Evolutionary conservation across 257 asterid species (phyloP).

Genomic region (Misopates orontium): DNA sequence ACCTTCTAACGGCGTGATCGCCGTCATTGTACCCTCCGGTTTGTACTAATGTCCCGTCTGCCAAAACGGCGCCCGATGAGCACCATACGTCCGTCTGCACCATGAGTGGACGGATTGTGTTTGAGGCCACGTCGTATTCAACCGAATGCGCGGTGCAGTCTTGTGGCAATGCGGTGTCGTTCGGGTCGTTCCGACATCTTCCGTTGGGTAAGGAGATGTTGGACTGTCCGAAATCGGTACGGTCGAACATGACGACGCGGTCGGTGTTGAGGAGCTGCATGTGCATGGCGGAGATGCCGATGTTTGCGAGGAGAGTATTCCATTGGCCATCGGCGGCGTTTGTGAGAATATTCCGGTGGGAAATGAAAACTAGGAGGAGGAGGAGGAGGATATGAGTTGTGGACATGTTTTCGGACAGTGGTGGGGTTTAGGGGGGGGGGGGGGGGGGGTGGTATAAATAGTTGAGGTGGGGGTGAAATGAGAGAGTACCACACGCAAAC

Average conservation of each 20-base stretch:
- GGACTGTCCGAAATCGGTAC: slow-evolving; percentile 61
- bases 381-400: neutral
- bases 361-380: neutral
- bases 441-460: no score
- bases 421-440: no score
- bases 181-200: slow-evolving; percentile 36
- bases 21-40: slow-evolving; percentile 58
- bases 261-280: slow-evolving; percentile 70
- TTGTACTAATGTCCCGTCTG: slow-evolving; percentile 50
- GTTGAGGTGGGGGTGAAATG: no score
- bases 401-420: neutral
- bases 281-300: slow-evolving; percentile 70
- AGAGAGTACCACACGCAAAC: slow-evolving; percentile 24
- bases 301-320: slow-evolving; percentile 40
- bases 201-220: slow-evolving; percentile 55
- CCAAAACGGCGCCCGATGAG: slow-evolving; percentile 51
- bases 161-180: slow-evolving; percentile 1
- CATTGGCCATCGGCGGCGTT: slow-evolving; percentile 41
- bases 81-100: slow-evolving; percentile 63
- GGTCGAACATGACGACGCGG: slow-evolving; percentile 59
- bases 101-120: slow-evolving; percentile 50
- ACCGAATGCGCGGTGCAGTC: slow-evolving; percentile 69
- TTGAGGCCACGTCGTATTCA: slow-evolving; percentile 45
- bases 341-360: neutral
- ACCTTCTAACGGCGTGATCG: slow-evolving; percentile 41